These are phyloP conservation scores for Cercophora samala DNA, from an alignment of 495 filamentous ascomycete genomes.

Conservation along the genomic window DNA sequence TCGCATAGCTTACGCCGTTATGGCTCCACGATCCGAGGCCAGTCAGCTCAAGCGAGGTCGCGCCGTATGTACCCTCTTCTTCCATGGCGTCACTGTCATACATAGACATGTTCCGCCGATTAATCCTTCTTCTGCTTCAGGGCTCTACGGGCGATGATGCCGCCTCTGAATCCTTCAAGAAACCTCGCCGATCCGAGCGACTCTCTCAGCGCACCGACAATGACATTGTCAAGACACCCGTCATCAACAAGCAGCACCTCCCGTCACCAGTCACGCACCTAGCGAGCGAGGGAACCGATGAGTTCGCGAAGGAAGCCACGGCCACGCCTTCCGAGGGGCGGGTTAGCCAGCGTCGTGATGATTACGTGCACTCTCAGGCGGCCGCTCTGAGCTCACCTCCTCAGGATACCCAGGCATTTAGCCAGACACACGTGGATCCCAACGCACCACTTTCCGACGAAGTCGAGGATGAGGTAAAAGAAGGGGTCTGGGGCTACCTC, in stretches of 20 bases:
- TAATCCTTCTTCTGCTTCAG: constrained; percentile 36
- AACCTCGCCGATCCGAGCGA: constrained; percentile 62
- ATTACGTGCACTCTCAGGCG: constrained; percentile 39
- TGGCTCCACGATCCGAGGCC: constrained; percentile 55
- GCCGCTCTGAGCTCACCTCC: constrained; percentile 52
- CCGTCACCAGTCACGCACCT: constrained; percentile 79
- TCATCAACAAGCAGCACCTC: constrained; percentile 62
- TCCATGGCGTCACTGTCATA: constrained; percentile 15
- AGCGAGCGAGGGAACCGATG: constrained; percentile 54
- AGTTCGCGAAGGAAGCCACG: constrained; percentile 65
- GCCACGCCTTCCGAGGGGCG: constrained; percentile 65
- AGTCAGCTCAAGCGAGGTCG: constrained; percentile 54
- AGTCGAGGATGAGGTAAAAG: constrained; percentile 79
- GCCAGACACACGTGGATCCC: constrained; percentile 70
- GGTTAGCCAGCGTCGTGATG: constrained; percentile 45
- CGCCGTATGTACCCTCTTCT: constrained; percentile 32
- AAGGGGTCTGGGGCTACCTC: constrained; percentile 95
- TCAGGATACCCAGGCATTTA: constrained; percentile 66
- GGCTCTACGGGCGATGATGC: constrained; percentile 40
- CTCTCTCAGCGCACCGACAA: constrained; percentile 47
- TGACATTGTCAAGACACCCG: constrained; percentile 50
- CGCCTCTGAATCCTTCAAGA: constrained; percentile 56
- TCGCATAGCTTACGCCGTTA: constrained; percentile 26
- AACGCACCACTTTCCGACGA: constrained; percentile 72
- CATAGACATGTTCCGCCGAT: constrained; percentile 30